Conservation (phyloP, 768 basidiomycete genomes). For the Serendipita vermifera region DNA sequence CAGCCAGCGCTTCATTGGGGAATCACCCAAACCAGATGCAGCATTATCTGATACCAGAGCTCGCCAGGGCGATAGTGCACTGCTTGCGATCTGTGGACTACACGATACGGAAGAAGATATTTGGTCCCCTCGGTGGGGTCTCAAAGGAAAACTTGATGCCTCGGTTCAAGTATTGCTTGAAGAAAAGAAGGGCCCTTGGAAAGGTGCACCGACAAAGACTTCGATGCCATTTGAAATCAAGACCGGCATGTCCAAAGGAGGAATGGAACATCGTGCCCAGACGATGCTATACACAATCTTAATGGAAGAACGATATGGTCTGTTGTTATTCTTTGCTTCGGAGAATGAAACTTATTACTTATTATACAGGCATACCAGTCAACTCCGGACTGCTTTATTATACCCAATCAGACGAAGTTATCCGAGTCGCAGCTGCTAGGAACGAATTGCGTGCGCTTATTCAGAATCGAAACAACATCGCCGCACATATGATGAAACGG, state of each 20-base stretch:
- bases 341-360: background rate
- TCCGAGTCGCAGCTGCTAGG: conserved; percentile 61
- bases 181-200: conserved; percentile 27
- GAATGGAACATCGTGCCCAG: conserved; percentile 92
- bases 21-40: conserved; percentile 40
- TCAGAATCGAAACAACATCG: conserved; percentile 73
- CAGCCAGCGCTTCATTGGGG: conserved; percentile 48
- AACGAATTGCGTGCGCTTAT: conserved; percentile 81
- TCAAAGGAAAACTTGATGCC: conserved; percentile 93
- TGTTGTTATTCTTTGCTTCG: conserved; percentile 11
- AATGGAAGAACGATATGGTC: conserved; percentile 73
- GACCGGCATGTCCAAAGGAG: conserved; percentile 65
- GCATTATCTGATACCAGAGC: conserved; percentile 56
- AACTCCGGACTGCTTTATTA: conserved; percentile 84
- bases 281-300: conserved; percentile 94
- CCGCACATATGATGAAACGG: conserved; percentile 45
- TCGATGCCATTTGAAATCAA: conserved; percentile 89
- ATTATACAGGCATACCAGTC: conserved; percentile 45
- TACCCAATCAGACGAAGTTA: conserved; percentile 79
- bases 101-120: conserved; percentile 95
- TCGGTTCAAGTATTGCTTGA: conserved; percentile 59
- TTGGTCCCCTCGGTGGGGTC: conserved; percentile 87
- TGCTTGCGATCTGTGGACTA: conserved; percentile 59
- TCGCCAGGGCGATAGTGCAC: conserved; percentile 31
- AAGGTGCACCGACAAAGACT: conserved; percentile 21